These are phyloP conservation scores for Cladobotryum protrusum DNA, from an alignment of 2,329 filamentous ascomycete genomes.

Conservation along the genomic window DNA sequence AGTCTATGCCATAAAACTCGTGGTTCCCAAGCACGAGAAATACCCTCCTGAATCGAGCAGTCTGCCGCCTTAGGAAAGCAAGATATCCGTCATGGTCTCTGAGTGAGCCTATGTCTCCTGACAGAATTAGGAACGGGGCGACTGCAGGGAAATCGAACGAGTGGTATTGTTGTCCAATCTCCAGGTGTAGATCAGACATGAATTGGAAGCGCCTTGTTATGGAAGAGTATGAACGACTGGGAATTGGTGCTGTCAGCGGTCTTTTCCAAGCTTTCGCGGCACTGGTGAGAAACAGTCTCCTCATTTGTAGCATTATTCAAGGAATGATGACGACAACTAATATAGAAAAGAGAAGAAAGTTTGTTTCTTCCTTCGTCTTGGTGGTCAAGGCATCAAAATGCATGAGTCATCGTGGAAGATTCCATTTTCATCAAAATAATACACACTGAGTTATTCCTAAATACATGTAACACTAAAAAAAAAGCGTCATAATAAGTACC, in stretches of 20 bases:
- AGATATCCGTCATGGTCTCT: conserved; percentile 40
- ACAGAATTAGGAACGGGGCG: conserved; percentile 39
- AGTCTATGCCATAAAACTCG: conserved; percentile 44
- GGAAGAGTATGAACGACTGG: not conserved
- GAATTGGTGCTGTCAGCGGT: not conserved
- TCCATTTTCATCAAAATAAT: not conserved
- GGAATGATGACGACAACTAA: too few species aligned
- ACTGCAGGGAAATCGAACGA: conserved; percentile 34
- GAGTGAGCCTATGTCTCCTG: conserved; percentile 46
- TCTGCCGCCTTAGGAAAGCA: conserved; percentile 36
- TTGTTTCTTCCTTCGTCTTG: too few species aligned
- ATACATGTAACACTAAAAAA: too few species aligned
- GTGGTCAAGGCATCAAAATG: too few species aligned
- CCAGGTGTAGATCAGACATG: conserved; percentile 47
- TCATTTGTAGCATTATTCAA: too few species aligned
- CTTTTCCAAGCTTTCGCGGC: not conserved
- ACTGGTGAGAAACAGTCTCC: too few species aligned
- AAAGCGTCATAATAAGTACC: too few species aligned
- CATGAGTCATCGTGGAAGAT: too few species aligned
- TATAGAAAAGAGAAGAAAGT: too few species aligned
- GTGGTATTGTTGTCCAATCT: conserved; percentile 37
- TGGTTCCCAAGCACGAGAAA: conserved; percentile 49
- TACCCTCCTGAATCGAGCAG: conserved; percentile 35
- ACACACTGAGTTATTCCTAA: not conserved
- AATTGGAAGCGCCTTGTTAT: conserved; percentile 19